Base-by-base conservation (phyloP, 176 grass and related monocot species). In the Zizania latifolia region DNA sequence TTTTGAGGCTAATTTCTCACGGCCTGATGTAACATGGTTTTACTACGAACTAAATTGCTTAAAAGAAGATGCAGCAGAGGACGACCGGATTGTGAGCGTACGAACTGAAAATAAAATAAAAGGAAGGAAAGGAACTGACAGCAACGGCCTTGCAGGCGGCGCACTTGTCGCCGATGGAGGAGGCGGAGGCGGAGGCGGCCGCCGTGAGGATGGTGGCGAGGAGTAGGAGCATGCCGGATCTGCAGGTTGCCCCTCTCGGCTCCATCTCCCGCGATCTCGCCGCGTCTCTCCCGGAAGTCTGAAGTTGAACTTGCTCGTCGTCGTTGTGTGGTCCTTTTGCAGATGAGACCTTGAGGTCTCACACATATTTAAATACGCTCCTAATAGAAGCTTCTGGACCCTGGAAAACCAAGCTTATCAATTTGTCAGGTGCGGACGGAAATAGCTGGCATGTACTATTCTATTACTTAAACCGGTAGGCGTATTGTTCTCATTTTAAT, bases 71-170 rank as follows among this genome's bases (percentile, higher is more conserved):
- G 61, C 62, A 59, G 22, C 63, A 19, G 3, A 46, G 10, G 45
- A 46, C 26, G 37, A 46, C 6, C 1, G 29, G 64, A 76, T 63
- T 46, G 19, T 23, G 30, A 21, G 51, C 6, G 15, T 26, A 45
- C 11, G 21, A 74, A 81, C 27, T 37, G 14, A n/a, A 51, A 43
- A 13, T 8, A 22, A 68, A 37, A 22, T 33, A 30, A 26, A 16
- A 65, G 12, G 43, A 41, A 45, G 16, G 19, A 48, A n/a, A 16
- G 37, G 43, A 64, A 29, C 65, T 53, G 43, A 97, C 90, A 70
- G 94, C 94, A 67, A 97, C 88, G 37, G 90, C 94, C 41, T 85
- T 89, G 88, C 94, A 97, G 62, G 94, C 94, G 28, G 81, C 88
- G 75, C 90, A 97, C 69, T 89, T 93, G 81, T 97, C 88, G 10